Conservation (phyloP, 148 eudicot genomes). For the Fagopyrum homotropicum region DNA sequence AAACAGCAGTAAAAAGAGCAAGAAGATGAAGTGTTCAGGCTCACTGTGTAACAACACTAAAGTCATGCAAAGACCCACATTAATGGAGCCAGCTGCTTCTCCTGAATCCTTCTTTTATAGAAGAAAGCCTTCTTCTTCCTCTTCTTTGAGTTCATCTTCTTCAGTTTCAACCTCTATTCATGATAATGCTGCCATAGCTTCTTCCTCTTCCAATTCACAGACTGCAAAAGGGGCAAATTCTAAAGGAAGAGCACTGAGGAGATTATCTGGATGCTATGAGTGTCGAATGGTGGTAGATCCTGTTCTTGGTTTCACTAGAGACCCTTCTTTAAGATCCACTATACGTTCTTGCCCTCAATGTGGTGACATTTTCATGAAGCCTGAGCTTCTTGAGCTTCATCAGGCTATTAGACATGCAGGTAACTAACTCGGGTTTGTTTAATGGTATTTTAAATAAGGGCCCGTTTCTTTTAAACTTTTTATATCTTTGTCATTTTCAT, state of each 20-base stretch:
- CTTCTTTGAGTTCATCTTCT: conserved; percentile 15
- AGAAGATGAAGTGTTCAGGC: conserved; percentile 47
- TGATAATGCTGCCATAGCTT: too few species aligned
- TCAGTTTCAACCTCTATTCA: neutral
- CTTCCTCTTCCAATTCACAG: too few species aligned
- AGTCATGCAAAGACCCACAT: neutral
- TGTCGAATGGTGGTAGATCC: conserved; percentile 79
- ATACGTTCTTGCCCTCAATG: conserved; percentile 71
- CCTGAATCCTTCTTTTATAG: neutral
- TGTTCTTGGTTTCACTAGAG: conserved; percentile 63
- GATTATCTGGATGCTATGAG: conserved; percentile 74
- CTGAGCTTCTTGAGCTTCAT: conserved; percentile 84
- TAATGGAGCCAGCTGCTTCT: neutral
- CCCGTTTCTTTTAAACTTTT: too few species aligned
- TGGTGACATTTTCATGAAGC: conserved; percentile 75
- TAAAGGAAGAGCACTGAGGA: neutral
- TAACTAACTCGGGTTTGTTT: conserved; percentile 9
- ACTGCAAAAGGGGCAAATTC: neutral
- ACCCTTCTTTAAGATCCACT: conserved; percentile 65
- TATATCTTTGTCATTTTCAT: too few species aligned
- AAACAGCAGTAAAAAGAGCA: conserved; percentile 17
- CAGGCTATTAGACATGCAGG: conserved; percentile 91
- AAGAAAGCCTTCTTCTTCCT: conserved; percentile 13
- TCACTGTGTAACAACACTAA: conserved; percentile 2
- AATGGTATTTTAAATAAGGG: too few species aligned